phyloP scores from a whole-genome alignment of 495 filamentous ascomycete genomes.

The Aspergillus conjunctus region DNA sequence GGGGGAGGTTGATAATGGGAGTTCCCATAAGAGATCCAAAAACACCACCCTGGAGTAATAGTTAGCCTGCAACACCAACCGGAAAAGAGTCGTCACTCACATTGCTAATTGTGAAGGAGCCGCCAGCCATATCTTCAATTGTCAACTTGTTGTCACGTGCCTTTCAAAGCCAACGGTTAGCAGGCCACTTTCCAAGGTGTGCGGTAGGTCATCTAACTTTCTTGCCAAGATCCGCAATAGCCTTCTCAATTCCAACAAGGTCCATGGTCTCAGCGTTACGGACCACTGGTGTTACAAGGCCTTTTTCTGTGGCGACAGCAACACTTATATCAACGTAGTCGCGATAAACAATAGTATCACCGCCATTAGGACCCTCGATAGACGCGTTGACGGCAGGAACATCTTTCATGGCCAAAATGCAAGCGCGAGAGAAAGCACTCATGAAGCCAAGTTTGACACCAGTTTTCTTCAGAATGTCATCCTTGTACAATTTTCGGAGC shows the following conservation, averaged over 20 bases:
- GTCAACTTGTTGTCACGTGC: constrained; percentile 95
- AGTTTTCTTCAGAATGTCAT: constrained; percentile 91
- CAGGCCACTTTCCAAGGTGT: neutral
- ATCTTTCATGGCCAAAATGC: constrained; percentile 90
- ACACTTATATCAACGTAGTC: constrained; percentile 99
- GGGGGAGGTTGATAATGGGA: constrained; percentile 98
- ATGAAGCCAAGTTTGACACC: constrained; percentile 98
- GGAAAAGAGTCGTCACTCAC: constrained; percentile 42
- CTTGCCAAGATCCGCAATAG: constrained; percentile 92
- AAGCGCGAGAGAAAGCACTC: constrained; percentile 93
- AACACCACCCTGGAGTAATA: constrained; percentile 57
- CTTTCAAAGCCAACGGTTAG: constrained; percentile 39
- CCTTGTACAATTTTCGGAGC: constrained; percentile 95
- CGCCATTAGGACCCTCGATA: constrained; percentile 91
- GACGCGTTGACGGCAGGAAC: constrained; percentile 96
- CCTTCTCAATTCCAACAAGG: constrained; percentile 83
- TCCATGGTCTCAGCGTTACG: constrained; percentile 89
- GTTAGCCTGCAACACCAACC: constrained; percentile 25
- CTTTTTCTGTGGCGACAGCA: constrained; percentile 96
- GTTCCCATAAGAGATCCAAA: constrained; percentile 91
- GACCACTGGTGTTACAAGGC: constrained; percentile 93
- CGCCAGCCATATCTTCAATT: constrained; percentile 99
- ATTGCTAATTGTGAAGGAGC: constrained; percentile 99
- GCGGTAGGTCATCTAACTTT: constrained; percentile 61
- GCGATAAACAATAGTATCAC: constrained; percentile 96